These are phyloP conservation scores for Aureoboletus auriporus DNA, from an alignment of 768 basidiomycete genomes.

Conservation along the genomic window DNA sequence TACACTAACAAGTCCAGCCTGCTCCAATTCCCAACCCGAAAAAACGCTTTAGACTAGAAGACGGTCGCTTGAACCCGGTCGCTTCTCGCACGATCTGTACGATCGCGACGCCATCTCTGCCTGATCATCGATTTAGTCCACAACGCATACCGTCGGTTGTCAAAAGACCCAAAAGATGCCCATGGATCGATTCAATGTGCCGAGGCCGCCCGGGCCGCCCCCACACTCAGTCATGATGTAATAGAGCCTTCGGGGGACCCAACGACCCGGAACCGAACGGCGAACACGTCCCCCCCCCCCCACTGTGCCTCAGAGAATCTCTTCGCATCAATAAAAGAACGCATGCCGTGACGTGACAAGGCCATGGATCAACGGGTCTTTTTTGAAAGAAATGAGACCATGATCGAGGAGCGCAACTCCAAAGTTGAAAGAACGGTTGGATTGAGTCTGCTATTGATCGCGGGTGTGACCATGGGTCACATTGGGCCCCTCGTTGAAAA, in stretches of 20 bases:
- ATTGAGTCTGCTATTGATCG: conserved; percentile 4
- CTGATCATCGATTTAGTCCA: neutral
- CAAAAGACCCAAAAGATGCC: too few species aligned
- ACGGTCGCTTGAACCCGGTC: neutral
- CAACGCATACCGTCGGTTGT: neutral
- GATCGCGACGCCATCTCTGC: neutral
- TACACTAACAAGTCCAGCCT: too few species aligned
- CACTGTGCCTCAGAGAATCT: too few species aligned
- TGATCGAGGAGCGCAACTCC: conserved; percentile 4
- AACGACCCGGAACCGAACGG: too few species aligned
- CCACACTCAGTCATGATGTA: too few species aligned
- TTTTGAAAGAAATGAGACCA: neutral
- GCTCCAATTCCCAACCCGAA: too few species aligned
- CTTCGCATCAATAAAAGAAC: too few species aligned
- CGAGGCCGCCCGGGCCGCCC: too few species aligned
- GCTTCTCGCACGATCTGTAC: neutral
- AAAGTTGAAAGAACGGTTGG: neutral
- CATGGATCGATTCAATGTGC: too few species aligned
- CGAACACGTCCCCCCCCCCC: too few species aligned
- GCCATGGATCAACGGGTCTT: neutral
- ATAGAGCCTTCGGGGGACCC: too few species aligned
- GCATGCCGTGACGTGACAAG: neutral
- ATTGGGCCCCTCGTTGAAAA: conserved; percentile 21
- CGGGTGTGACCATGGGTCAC: neutral
- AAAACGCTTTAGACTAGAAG: neutral